Evolutionary conservation across 1,284 basidiomycete genomes (phyloP).

Genomic region (Stereum hirsutum): DNA sequence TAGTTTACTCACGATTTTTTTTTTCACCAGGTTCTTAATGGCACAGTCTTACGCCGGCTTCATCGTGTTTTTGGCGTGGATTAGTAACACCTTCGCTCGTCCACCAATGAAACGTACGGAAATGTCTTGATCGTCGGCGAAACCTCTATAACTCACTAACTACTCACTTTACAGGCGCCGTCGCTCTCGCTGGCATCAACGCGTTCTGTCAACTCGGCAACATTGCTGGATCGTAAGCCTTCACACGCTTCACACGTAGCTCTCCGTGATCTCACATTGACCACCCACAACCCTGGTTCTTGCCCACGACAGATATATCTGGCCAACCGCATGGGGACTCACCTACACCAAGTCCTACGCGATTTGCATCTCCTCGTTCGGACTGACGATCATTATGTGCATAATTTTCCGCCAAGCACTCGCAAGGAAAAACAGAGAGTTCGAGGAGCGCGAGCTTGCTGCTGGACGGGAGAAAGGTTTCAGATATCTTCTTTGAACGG

Average conservation of each 20-base stretch:
- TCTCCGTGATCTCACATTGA: background rate
- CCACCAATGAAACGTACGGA: constrained; percentile 68
- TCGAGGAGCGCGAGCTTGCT: constrained; percentile 31
- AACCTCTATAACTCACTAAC: too few species aligned
- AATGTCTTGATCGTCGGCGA: too few species aligned
- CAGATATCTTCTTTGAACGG: constrained; percentile 19
- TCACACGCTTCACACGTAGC: too few species aligned
- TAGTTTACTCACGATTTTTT: background rate
- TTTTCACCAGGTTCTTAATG: constrained; percentile 54
- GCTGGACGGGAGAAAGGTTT: constrained; percentile 21
- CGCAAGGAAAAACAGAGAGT: constrained; percentile 32
- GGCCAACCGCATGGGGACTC: constrained; percentile 31
- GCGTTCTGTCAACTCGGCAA: constrained; percentile 66
- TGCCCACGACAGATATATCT: constrained; percentile 27
- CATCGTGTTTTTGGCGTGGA: constrained; percentile 63
- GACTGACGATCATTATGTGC: constrained; percentile 41
- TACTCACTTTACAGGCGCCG: too few species aligned
- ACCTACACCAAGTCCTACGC: constrained; percentile 32
- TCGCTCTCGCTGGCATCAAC: constrained; percentile 66
- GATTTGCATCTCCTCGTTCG: constrained; percentile 42
- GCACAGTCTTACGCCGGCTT: constrained; percentile 66
- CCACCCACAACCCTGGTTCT: constrained; percentile 20
- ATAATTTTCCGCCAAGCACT: constrained; percentile 44
- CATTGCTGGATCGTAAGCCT: constrained; percentile 60
- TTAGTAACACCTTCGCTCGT: constrained; percentile 55